Base-by-base conservation (phyloP, 1,284 basidiomycete species). In the Irpex lacteus region DNA sequence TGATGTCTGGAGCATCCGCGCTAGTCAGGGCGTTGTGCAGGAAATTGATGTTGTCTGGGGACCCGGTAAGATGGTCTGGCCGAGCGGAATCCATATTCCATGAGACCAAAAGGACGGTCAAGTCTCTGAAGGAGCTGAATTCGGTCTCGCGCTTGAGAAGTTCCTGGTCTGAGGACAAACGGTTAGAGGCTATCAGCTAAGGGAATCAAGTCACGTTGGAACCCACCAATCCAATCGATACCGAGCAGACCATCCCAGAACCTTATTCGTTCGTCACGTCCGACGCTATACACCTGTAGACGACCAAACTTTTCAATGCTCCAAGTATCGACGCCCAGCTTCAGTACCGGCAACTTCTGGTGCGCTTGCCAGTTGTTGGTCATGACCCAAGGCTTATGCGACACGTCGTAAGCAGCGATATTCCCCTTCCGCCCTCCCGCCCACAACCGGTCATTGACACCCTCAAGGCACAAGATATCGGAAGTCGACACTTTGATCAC, bases 21-120 rank as follows among this genome's bases (percentile, higher is more conserved):
- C 88, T 91, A 2, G 75, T 78, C 15, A 98, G 80, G 4, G 87
- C 86, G 50, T 94, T 84, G 15, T 85, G 80, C 8, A 98, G 78
- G 78, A 97, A 94, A 61, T 81, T 83, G 54, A 85, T 74, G 71
- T 95, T 96, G 34, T 86, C 87, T 1, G 81, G 71, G 18, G 82
- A 80, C 7, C 85, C 85, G 0, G 75, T 79, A 18, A 99, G 80
- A 13, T 90, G 81, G 50, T 89, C 87, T 0, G 96, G 96, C 67
- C 90, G 89, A 2, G 90, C 88, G 0, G 95, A 91, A 74, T 97
- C 96, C 60, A 95, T 87, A 74, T 99, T 99, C 95, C 94, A 99
- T 0, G 95, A 91, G 50, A 95, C 85, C 40, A 95, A 83, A n/a
- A 98, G 87, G 0, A 92, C 80, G 8, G 86, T 91, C 66, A 98